Percentiles rank a stretch among this genome's conserved stretches.
Evolutionary conservation across 2,329 filamentous ascomycete genomes (phyloP).

Genomic region (Cladorrhinum sp.): DNA sequence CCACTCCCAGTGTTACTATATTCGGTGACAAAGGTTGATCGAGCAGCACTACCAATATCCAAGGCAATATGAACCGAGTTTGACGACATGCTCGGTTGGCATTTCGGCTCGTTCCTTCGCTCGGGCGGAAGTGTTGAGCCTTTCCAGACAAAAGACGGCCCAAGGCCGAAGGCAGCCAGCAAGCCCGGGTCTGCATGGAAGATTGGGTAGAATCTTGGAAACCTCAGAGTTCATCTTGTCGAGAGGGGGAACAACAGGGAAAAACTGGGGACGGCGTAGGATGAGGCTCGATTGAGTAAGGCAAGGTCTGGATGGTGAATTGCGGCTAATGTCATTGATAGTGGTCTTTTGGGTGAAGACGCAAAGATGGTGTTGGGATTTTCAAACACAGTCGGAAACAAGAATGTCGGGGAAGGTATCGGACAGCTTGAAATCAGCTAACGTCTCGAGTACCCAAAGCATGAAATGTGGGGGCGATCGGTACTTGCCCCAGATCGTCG

Average conservation of each 20-base stretch:
- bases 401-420: conserved; percentile 11
- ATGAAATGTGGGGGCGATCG: conserved; percentile 15
- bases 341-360: conserved; percentile 11
- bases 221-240: neutral
- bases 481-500: conserved; percentile 20
- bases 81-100: conserved; percentile 18
- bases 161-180: conserved; percentile 8
- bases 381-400: neutral
- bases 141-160: conserved; percentile 13
- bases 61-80: conserved; percentile 17
- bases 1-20: conserved; percentile 20
- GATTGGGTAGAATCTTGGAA: neutral
- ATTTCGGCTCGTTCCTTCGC: conserved; percentile 22
- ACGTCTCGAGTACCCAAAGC: conserved; percentile 8
- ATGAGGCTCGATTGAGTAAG: neutral
- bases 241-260: no score
- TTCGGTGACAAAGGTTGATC: conserved; percentile 17
- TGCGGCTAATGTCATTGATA: conserved; percentile 27
- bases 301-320: neutral
- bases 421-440: conserved; percentile 1
- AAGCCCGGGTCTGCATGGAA: neutral
- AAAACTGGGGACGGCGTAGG: neutral
- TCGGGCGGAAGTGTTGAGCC: conserved; percentile 13
- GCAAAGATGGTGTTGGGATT: neutral
- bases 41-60: conserved; percentile 21